These are phyloP conservation scores for Gryganskiella cystojenkinii DNA, from an alignment of 192 early-diverging fungal genomes.

Conservation along the genomic window DNA sequence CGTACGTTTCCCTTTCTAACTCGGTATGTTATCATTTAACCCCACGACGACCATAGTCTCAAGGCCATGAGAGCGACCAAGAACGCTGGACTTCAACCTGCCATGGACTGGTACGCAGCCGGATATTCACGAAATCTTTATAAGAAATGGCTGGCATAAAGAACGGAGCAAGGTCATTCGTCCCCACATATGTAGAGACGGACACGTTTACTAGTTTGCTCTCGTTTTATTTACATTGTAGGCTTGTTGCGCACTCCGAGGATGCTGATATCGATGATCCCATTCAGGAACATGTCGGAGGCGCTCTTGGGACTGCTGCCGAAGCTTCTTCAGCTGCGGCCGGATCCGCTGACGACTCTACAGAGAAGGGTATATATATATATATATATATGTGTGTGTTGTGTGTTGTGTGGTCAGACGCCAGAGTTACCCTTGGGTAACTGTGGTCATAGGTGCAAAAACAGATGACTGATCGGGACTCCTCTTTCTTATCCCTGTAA, in stretches of 20 bases:
- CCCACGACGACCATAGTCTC: slow-evolving; percentile 40
- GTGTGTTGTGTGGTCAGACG: too few species aligned
- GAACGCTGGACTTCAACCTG: slow-evolving; percentile 81
- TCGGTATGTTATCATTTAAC: background rate
- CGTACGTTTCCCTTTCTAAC: background rate
- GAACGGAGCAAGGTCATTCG: background rate
- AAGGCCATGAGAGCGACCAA: slow-evolving; percentile 76
- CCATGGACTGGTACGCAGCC: slow-evolving; percentile 82
- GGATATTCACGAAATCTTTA: background rate
- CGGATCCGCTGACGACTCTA: slow-evolving; percentile 40
- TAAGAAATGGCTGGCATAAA: background rate
- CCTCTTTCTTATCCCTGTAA: slow-evolving; percentile 1
- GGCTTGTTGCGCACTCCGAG: slow-evolving; percentile 78
- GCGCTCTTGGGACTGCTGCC: slow-evolving; percentile 27
- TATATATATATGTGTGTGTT: too few species aligned
- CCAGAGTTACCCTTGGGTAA: background rate
- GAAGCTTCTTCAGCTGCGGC: slow-evolving; percentile 19
- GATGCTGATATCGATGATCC: slow-evolving; percentile 73
- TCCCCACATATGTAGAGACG: background rate
- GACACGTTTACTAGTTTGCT: background rate
- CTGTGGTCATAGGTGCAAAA: background rate
- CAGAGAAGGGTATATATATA: slow-evolving; percentile 16
- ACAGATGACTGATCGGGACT: background rate
- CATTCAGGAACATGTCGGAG: slow-evolving; percentile 54
- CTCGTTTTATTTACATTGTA: slow-evolving; percentile 16